Conservation (phyloP, 148 eudicot genomes). For the Rhododendron mucronatum region DNA sequence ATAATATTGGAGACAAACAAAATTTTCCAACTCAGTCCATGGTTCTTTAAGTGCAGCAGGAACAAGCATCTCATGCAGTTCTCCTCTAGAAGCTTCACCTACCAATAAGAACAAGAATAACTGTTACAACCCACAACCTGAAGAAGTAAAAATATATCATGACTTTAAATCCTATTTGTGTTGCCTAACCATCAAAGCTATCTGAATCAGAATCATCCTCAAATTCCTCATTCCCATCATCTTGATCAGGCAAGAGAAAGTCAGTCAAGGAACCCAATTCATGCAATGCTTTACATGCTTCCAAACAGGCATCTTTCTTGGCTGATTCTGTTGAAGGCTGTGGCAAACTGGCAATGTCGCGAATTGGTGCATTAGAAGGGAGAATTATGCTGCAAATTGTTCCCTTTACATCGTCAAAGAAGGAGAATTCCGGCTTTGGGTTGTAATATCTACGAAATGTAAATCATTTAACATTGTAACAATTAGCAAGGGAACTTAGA, state of each 20-base stretch:
- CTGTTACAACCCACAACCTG: constrained; percentile 4
- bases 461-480: neutral
- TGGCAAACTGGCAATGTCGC: constrained; percentile 48
- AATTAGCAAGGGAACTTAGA: neutral
- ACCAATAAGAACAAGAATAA: constrained; percentile 23
- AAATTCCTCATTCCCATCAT: constrained; percentile 35
- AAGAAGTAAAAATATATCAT: neutral
- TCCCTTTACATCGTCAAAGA: constrained; percentile 69
- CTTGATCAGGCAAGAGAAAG: constrained; percentile 80
- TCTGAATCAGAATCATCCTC: constrained; percentile 57
- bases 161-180: neutral
- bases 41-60: constrained; percentile 64
- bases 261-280: constrained; percentile 79
- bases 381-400: constrained; percentile 64
- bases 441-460: constrained; percentile 51
- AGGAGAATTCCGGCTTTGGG: constrained; percentile 66
- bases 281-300: constrained; percentile 89
- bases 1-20: constrained; percentile 55
- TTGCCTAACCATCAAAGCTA: constrained; percentile 51
- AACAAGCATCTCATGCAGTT: constrained; percentile 85
- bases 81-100: constrained; percentile 64
- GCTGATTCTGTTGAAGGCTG: constrained; percentile 77
- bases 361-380: constrained; percentile 88
- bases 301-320: constrained; percentile 84
- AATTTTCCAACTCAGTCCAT: constrained; percentile 39